Evolutionary conservation across 1,284 basidiomycete genomes (phyloP), one percentile per base, ranked within the genome.

Genomic region (Sanguinoderma infundibulare): DNA sequence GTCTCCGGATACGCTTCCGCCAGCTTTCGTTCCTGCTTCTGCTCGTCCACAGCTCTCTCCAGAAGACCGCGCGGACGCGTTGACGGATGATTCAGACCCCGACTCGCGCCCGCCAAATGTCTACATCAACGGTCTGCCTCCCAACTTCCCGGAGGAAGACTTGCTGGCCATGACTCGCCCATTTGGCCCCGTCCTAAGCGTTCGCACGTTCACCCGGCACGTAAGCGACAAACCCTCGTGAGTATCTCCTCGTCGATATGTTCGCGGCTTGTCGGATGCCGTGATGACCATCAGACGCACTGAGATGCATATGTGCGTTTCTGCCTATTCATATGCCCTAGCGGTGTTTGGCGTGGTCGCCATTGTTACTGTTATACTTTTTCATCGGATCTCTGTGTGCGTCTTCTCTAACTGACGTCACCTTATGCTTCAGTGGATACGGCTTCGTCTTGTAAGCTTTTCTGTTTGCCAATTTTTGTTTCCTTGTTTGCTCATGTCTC

Each of bases 371-470:
- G 7, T 12, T 34, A 9, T 34, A 34, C 8, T 17, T 42, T 24
- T 14, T 24, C 35, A 3, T 53, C 28, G 26, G 14, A 8, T 47
- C 2, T 15, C 6, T 22, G 4, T 24, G 53, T 55, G 30, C n/a
- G 35, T 22, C 17, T 30, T n/a, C n/a, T n/a, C 9, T 17, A 1
- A 24, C 49, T 44, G 39, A 52, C 30, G n/a, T 32, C 3, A 5
- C 20, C 30, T 35, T 8, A 20, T 30, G 47, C 17, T 56, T 73
- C 71, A 91, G 89, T 52, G 90, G 91, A 6, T 92, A 92, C 70
- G 90, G 91, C 5, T 92, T 92, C 70, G 91, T 92, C 36, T 73
- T 92, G 90, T 92, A 68, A 76, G 90, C n/a, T n/a, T n/a, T n/a
- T 73, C 30, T 55, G 5, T 5, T 20, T 26, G 14, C 32, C 9